Conservation (phyloP, 1,139 yeast species). For the Blastobotrys aristatus region DNA sequence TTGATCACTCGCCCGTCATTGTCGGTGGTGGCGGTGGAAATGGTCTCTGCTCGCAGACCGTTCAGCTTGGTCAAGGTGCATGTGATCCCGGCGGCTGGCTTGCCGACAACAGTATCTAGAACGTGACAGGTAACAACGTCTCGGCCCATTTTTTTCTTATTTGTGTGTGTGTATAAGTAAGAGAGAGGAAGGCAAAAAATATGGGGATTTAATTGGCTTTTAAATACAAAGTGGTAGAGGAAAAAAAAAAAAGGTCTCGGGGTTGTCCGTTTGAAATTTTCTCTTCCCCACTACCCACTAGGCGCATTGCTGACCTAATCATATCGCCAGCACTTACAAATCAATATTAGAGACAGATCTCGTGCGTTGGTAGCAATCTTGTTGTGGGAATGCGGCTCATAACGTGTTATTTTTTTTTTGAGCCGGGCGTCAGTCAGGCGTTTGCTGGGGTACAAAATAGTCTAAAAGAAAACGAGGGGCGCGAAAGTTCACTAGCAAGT, state of each 20-base stretch:
- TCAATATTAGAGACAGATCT: too few relatives aligned
- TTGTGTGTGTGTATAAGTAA: neutral
- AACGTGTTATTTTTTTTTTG: too few relatives aligned
- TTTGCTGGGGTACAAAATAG: too few relatives aligned
- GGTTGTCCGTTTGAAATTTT: neutral
- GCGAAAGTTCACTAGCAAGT: too few relatives aligned
- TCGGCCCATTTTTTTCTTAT: slow-evolving; percentile 15
- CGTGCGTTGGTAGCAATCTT: too few relatives aligned
- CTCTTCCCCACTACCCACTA: neutral
- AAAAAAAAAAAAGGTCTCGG: neutral
- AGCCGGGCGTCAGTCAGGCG: too few relatives aligned
- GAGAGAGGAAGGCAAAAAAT: neutral
- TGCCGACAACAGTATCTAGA: slow-evolving; percentile 76
- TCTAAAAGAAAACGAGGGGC: too few relatives aligned
- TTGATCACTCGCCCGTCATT: slow-evolving; percentile 67
- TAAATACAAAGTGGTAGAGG: neutral
- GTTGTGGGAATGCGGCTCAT: too few relatives aligned
- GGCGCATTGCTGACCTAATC: too few relatives aligned
- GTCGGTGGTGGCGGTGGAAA: slow-evolving; percentile 63
- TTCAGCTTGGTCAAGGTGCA: slow-evolving; percentile 30
- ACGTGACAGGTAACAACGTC: slow-evolving; percentile 81
- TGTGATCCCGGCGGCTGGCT: slow-evolving; percentile 65
- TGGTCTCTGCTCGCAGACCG: slow-evolving; percentile 24
- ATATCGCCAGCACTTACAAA: too few relatives aligned
- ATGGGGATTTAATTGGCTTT: neutral